A percentile compares a stretch with the other conserved stretches of the same genome.
These are phyloP conservation scores for Trichoderma gracile DNA, from an alignment of 2,329 filamentous ascomycete genomes.

Conservation along the genomic window DNA sequence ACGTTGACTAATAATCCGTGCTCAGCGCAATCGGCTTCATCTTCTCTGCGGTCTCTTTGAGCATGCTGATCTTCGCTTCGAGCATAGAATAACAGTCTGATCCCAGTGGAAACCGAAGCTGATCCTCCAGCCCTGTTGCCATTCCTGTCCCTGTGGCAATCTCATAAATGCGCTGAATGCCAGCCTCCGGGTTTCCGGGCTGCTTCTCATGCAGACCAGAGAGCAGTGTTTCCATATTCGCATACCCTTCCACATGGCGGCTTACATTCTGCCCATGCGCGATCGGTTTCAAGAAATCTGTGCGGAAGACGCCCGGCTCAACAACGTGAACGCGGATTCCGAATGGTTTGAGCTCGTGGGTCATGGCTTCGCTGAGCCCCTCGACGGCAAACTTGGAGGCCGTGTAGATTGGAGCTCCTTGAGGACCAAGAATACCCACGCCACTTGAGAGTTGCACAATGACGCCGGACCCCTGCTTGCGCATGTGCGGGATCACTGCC, in stretches of 20 bases:
- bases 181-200: constrained; percentile 5
- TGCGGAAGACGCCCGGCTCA: constrained; percentile 38
- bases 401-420: constrained; percentile 41
- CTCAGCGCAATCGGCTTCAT: not conserved
- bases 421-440: constrained; percentile 39
- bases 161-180: constrained; percentile 10
- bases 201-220: constrained; percentile 2
- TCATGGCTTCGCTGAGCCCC: constrained; percentile 41
- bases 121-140: constrained; percentile 10
- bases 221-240: constrained; percentile 1
- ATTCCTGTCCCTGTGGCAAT: constrained; percentile 3
- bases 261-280: constrained; percentile 1
- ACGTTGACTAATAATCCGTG: not conserved
- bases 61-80: not conserved
- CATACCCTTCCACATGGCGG: constrained; percentile 11
- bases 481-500: constrained; percentile 40
- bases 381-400: constrained; percentile 43
- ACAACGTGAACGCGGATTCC: constrained; percentile 44
- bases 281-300: constrained; percentile 1
- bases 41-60: constrained; percentile 1
- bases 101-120: constrained; percentile 1
- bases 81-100: constrained; percentile 5
- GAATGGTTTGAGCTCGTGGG: constrained; percentile 39
- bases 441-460: constrained; percentile 46
- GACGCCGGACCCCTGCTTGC: constrained; percentile 34